Conservation (phyloP, 495 filamentous ascomycete species). For the Daldinia bambusicola region DNA sequence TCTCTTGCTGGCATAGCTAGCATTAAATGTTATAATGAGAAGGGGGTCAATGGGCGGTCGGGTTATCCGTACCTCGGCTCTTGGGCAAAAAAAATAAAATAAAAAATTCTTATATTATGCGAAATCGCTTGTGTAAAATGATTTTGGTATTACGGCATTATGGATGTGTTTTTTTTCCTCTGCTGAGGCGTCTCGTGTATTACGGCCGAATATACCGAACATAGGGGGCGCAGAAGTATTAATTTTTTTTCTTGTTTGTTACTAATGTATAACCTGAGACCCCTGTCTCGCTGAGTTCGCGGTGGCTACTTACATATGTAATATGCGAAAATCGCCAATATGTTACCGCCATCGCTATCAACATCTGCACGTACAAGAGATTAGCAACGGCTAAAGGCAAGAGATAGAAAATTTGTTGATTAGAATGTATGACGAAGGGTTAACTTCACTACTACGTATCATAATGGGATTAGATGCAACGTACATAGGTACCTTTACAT, state of each 20-base stretch:
- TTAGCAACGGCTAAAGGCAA: neutral
- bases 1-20: neutral
- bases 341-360: neutral
- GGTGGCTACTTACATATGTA: neutral
- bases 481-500: no score
- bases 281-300: no score
- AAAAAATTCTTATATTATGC: constrained; percentile 3
- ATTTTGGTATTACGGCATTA: neutral
- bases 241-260: neutral
- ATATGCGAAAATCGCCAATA: neutral
- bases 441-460: neutral
- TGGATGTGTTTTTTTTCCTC: neutral
- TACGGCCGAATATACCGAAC: constrained; percentile 3
- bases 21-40: constrained; percentile 2
- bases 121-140: neutral
- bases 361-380: neutral
- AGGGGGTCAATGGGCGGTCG: neutral
- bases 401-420: neutral
- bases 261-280: neutral
- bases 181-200: neutral
- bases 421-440: neutral
- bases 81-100: no score
- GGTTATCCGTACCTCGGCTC: constrained; percentile 19
- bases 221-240: neutral
- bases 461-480: neutral